Percentiles rank a stretch among this genome's conserved stretches.
phyloP scores from a whole-genome alignment of 106 monocot species.

The Dendrobium huoshanense region DNA sequence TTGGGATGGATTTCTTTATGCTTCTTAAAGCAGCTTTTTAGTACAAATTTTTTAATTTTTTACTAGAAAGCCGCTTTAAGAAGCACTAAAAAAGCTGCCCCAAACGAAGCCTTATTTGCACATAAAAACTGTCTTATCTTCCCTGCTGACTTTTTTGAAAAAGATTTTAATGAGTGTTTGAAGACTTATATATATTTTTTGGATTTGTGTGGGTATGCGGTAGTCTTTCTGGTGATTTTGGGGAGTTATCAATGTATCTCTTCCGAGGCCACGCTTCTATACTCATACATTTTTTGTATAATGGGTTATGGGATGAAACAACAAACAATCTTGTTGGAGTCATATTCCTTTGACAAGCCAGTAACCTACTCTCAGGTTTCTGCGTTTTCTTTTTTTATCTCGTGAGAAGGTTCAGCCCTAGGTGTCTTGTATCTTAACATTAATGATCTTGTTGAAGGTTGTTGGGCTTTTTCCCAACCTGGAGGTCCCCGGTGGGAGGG shows the following conservation, averaged over 20 bases:
- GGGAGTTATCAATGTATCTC: background rate
- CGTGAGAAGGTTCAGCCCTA: constrained; percentile 38
- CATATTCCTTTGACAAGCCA: constrained; percentile 1
- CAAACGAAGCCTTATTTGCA: background rate
- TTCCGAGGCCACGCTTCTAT: background rate
- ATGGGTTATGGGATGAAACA: background rate
- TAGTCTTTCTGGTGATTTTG: background rate
- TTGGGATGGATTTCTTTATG: too few relatives aligned
- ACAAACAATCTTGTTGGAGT: background rate
- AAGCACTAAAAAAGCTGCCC: too few relatives aligned
- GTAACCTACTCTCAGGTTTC: constrained; percentile 7
- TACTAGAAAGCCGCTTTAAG: too few relatives aligned
- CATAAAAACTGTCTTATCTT: background rate
- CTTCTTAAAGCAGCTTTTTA: too few relatives aligned
- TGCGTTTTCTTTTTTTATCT: constrained; percentile 18
- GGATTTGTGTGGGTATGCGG: background rate
- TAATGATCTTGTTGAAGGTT: constrained; percentile 99
- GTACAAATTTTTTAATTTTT: too few relatives aligned
- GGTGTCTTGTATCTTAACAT: constrained; percentile 70
- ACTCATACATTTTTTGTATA: background rate
- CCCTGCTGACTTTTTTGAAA: background rate
- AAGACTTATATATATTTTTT: background rate
- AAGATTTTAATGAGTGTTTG: background rate
- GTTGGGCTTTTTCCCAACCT: constrained; percentile 76
- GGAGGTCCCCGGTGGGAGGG: constrained; percentile 91